These are phyloP conservation scores for Rhynchospora breviuscula DNA, from an alignment of 176 grass and related monocot species.

Conservation along the genomic window DNA sequence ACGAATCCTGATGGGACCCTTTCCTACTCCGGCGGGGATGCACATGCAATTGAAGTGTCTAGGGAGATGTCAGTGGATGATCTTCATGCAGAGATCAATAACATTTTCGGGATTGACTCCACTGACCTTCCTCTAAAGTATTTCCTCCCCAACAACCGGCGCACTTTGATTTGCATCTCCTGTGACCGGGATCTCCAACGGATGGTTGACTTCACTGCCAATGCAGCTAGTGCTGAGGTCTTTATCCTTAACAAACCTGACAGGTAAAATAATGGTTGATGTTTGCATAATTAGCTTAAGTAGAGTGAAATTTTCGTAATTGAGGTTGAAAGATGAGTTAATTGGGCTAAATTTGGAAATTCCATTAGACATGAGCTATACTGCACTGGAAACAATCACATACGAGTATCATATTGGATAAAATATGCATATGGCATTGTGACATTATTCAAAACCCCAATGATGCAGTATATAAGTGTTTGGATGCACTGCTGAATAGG, in stretches of 20 bases:
- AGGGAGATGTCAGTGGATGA: conserved; percentile 58
- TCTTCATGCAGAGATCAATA: conserved; percentile 69
- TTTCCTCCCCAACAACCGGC: conserved; percentile 82
- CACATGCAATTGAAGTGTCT: conserved; percentile 70
- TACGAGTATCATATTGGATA: not conserved
- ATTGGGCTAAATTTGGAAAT: not conserved
- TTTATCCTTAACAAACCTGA: conserved; percentile 73
- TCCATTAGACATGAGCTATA: not conserved
- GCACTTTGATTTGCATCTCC: conserved; percentile 81
- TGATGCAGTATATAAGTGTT: not conserved
- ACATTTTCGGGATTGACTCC: conserved; percentile 71
- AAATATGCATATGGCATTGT: not conserved
- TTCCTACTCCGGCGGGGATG: conserved; percentile 88
- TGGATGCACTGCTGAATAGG: too few species aligned
- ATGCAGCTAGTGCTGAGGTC: conserved; percentile 58
- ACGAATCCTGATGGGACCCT: conserved; percentile 55
- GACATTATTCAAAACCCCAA: not conserved
- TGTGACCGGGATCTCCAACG: conserved; percentile 83
- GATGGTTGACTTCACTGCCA: conserved; percentile 88
- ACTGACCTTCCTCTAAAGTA: conserved; percentile 74
- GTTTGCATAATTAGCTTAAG: not conserved
- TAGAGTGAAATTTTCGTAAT: not conserved
- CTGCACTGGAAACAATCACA: not conserved
- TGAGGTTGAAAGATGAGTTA: not conserved
- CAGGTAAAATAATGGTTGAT: not conserved